These are phyloP conservation scores for Aegle marmelos DNA, from an alignment of 345 rosid genomes.

Conservation along the genomic window DNA sequence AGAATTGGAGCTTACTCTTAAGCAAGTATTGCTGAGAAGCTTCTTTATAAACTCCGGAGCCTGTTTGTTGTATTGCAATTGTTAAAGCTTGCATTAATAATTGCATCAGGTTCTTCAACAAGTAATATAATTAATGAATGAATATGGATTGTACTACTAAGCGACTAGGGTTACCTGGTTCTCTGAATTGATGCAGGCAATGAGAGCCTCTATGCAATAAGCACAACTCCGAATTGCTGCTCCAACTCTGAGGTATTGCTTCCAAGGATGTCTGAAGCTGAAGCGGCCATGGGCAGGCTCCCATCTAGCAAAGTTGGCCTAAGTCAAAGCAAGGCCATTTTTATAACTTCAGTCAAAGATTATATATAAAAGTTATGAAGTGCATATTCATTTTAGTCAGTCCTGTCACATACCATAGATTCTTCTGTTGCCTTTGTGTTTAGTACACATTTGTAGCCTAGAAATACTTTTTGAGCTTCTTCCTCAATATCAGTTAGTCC, in stretches of 20 bases:
- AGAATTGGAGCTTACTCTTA: constrained; percentile 34
- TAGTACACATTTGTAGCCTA: constrained; percentile 43
- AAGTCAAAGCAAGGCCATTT: neutral
- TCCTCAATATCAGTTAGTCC: constrained; percentile 11
- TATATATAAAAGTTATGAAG: neutral
- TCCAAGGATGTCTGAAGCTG: constrained; percentile 53
- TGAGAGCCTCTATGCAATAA: constrained; percentile 41
- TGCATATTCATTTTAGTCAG: neutral
- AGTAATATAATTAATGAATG: neutral
- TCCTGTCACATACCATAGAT: constrained; percentile 33
- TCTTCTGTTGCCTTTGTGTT: constrained; percentile 47
- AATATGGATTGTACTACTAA: neutral
- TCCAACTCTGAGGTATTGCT: constrained; percentile 45
- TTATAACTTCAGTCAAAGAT: neutral
- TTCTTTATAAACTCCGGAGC: constrained; percentile 36
- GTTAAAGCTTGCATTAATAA: neutral
- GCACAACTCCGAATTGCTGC: constrained; percentile 40
- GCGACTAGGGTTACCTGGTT: constrained; percentile 20
- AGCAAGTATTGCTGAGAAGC: constrained; percentile 27
- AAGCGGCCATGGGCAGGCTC: constrained; percentile 57
- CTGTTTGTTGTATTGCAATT: constrained; percentile 15
- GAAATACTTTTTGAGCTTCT: constrained; percentile 21
- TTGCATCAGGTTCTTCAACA: neutral
- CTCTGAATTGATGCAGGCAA: constrained; percentile 30
- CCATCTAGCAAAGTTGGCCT: constrained; percentile 51